Evolutionary conservation across 495 filamentous ascomycete genomes (phyloP), one percentile per base, ranked within the genome.

Genomic region (Xylaria cubensis): DNA sequence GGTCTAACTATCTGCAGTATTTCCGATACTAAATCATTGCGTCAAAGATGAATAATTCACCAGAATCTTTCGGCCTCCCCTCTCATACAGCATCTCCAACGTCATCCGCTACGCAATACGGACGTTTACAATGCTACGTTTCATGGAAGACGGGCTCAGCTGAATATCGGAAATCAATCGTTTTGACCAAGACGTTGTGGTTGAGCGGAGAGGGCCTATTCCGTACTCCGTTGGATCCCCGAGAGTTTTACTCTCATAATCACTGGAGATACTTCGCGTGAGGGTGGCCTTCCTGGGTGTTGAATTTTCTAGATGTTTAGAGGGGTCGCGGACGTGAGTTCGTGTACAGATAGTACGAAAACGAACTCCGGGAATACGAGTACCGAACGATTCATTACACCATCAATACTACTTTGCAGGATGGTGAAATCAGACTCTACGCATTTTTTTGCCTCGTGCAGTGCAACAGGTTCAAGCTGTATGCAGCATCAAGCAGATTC

Each of bases 11-110:
- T 51, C 6, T n/a, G 1, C 39, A 58, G 3, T 51, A 24, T 34
- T 62, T 24, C 9, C 13, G 26, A 70, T 61, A 61, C 15, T 8
- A 34, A 10, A 32, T 12, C 24, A 48, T n/a, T n/a, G 21, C 21
- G 32, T 59, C 41, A 48, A 26, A 44, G 44, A 21, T 58, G 73
- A 74, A 74, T 74, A 72, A 29, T 73, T 46, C 46, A 36, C 19
- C 7, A 21, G 46, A 50, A 7, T 19, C 73, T 72, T 65, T 74
- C 61, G 62, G 15, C 63, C 71, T 69, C 24, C 17, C 63, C 71
- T 69, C 24, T 26, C 51, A 42, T 29, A 61, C 32, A 10, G 15
- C 70, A 68, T 73, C 70, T 51, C 58, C 59, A n/a, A 21, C 58
- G 19, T 73, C 21, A 41, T 75, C 64, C 71, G 50, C 69, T 55